phyloP scores from a whole-genome alignment of 2,329 filamentous ascomycete species.

The Talaromyces sp. region DNA sequence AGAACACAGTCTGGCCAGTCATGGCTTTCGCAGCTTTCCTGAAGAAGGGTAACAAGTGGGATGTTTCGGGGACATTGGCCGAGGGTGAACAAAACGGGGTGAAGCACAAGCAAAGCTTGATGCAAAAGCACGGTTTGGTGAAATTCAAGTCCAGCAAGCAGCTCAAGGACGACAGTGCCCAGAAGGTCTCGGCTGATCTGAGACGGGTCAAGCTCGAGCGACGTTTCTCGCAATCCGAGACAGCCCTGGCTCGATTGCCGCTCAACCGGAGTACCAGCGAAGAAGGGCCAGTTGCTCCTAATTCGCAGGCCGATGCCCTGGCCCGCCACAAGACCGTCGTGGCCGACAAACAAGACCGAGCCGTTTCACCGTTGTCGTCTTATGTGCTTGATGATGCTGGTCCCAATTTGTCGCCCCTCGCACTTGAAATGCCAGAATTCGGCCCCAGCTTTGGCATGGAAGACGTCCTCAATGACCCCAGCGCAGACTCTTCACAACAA shows the following conservation, averaged over 20 bases:
- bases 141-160: background rate
- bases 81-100: background rate
- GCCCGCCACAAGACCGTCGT: background rate
- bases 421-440: slow-evolving; percentile 3
- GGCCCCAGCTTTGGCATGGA: slow-evolving; percentile 10
- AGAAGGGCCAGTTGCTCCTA: background rate
- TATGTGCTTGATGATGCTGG: background rate
- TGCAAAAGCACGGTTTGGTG: background rate
- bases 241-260: background rate
- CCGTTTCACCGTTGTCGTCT: slow-evolving; percentile 20
- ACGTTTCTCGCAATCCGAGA: slow-evolving; percentile 5
- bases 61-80: background rate
- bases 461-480: background rate
- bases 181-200: background rate
- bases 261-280: slow-evolving; percentile 2
- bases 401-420: slow-evolving; percentile 19
- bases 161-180: background rate
- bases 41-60: background rate
- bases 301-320: background rate
- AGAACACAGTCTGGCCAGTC: background rate
- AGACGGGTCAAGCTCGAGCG: background rate
- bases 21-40: background rate
- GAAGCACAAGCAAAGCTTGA: background rate
- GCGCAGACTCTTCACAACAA: background rate
- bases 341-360: slow-evolving; percentile 6